phyloP scores from a whole-genome alignment of 2,329 filamentous ascomycete genomes.

The Trichoderma simmonsii region DNA sequence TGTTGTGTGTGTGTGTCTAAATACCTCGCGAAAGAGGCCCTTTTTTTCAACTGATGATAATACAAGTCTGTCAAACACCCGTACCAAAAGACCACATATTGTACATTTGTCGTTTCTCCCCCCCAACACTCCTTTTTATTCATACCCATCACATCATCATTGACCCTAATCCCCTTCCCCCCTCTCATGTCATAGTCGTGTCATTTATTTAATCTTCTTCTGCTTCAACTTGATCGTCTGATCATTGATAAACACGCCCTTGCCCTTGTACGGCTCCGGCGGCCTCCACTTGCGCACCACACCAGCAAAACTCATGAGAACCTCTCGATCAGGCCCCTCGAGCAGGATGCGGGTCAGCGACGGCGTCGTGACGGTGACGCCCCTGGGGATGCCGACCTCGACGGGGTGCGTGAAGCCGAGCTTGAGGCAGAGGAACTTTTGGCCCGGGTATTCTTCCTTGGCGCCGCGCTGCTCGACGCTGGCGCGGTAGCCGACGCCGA shows the following conservation, averaged over 20 bases:
- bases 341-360: conserved; percentile 88
- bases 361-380: conserved; percentile 82
- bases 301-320: conserved; percentile 88
- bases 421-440: conserved; percentile 89
- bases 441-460: conserved; percentile 73
- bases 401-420: conserved; percentile 96
- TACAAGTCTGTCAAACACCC: conserved; percentile 31
- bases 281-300: conserved; percentile 82
- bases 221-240: conserved; percentile 98
- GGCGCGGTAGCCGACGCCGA: conserved; percentile 94
- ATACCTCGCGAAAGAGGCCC: conserved; percentile 15
- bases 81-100: conserved; percentile 1
- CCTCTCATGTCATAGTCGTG: not conserved
- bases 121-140: not conserved
- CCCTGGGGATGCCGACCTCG: conserved; percentile 77
- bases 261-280: conserved; percentile 98
- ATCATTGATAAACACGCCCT: conserved; percentile 97
- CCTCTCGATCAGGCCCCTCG: conserved; percentile 82
- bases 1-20: conserved; percentile 21
- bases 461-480: conserved; percentile 73
- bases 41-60: conserved; percentile 23
- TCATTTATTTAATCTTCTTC: conserved; percentile 84
- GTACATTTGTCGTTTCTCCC: not conserved
- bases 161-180: not conserved
- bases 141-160: not conserved